Conservation (phyloP, 257 asterid genomes). For the Parsonsia alboflavescens region DNA sequence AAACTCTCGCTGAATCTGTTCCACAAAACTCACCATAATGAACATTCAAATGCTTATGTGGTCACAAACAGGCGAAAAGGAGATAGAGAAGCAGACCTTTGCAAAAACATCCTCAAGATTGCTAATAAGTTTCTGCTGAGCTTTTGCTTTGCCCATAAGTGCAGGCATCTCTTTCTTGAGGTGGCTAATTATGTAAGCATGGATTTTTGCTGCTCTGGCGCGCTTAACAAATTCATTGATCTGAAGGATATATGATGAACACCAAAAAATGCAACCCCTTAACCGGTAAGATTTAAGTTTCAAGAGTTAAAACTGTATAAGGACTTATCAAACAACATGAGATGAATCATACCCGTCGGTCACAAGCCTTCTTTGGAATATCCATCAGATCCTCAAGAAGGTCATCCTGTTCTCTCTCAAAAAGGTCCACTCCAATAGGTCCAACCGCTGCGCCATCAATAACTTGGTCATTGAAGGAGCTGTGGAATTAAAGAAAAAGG, state of each 20-base stretch:
- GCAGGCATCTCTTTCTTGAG: conserved; percentile 94
- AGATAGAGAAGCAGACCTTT: conserved; percentile 40
- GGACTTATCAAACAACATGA: not conserved
- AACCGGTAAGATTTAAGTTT: not conserved
- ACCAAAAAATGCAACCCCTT: not conserved
- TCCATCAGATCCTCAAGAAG: conserved; percentile 82
- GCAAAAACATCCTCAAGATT: conserved; percentile 59
- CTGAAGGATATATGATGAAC: conserved; percentile 26
- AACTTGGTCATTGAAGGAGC: conserved; percentile 88
- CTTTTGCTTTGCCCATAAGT: conserved; percentile 73
- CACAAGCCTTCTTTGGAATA: conserved; percentile 94
- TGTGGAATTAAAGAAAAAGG: conserved; percentile 17
- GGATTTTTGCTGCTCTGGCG: conserved; percentile 93
- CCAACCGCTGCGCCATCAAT: conserved; percentile 56
- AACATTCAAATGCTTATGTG: not conserved
- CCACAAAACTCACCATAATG: not conserved
- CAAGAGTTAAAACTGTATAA: not conserved
- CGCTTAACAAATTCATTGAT: conserved; percentile 92
- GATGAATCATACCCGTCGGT: conserved; percentile 62
- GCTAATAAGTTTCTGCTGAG: conserved; percentile 53
- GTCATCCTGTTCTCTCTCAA: conserved; percentile 93
- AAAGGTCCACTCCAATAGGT: conserved; percentile 77
- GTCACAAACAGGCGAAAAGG: not conserved
- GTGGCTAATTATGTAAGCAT: conserved; percentile 85
- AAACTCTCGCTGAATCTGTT: conserved; percentile 65